A percentile compares a stretch with the other conserved stretches of the same genome.
Conservation (phyloP, 2,329 filamentous ascomycete genomes). For the Chrysoporthe deuterocubensis region DNA sequence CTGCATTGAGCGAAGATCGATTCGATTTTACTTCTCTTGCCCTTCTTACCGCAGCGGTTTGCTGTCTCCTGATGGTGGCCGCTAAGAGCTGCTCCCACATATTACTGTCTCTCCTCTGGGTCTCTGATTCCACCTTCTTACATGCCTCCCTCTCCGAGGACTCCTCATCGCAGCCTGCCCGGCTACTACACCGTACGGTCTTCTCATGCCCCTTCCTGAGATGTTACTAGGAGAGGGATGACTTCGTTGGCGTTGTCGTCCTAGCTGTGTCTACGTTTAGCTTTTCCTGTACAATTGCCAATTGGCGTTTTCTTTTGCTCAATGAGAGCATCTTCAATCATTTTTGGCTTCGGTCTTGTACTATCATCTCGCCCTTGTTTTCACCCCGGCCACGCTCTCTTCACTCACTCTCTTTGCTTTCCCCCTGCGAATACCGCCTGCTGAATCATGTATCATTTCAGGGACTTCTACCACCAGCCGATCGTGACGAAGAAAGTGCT, state of each 20-base stretch:
- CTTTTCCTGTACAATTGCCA: constrained; percentile 35
- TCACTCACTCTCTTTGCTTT: constrained; percentile 34
- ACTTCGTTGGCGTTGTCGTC: constrained; percentile 42
- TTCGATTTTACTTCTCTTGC: constrained; percentile 23
- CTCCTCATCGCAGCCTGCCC: constrained; percentile 12
- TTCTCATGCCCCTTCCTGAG: constrained; percentile 28
- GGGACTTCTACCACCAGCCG: constrained; percentile 25
- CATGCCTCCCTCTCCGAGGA: constrained; percentile 4
- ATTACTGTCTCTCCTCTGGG: constrained; percentile 15
- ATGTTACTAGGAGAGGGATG: constrained; percentile 38
- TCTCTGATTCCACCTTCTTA: constrained; percentile 10
- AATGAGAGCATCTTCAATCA: constrained; percentile 29
- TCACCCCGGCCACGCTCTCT: constrained; percentile 32
- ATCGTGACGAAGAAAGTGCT: constrained; percentile 54
- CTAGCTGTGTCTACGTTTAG: constrained; percentile 30
- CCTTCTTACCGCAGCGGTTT: constrained; percentile 21
- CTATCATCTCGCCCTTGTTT: not conserved
- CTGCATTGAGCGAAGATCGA: constrained; percentile 26
- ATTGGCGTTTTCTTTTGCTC: constrained; percentile 28
- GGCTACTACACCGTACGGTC: constrained; percentile 33
- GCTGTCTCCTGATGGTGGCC: constrained; percentile 22
- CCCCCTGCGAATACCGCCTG: constrained; percentile 36
- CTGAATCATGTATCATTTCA: constrained; percentile 30
- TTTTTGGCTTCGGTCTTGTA: not conserved
- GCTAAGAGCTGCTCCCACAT: constrained; percentile 19